Evolutionary conservation across 495 filamentous ascomycete species (phyloP), one percentile per base, ranked within the genome.

Genomic region (Penicillium soppii): DNA sequence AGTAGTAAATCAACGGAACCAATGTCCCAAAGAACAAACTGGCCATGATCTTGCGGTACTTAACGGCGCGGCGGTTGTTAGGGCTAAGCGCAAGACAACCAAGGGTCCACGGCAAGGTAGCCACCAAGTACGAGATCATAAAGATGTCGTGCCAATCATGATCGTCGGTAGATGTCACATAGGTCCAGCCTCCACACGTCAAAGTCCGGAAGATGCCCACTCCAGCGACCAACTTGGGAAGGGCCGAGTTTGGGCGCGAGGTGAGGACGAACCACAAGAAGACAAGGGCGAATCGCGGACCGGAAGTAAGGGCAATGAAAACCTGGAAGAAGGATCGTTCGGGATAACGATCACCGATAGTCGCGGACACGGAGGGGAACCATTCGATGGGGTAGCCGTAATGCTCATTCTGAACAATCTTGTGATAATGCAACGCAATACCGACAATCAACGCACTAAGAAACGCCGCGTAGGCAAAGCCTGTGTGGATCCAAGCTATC

Each of bases 111-210:
- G 95, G 95, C 48, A 99, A 75, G 1, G 95, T 97, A 12, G 91
- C 87, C 38, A 97, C 85, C 41, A 99, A 72, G 67, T 99, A 99
- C 22, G 90, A 95, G 59, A 99, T 95, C 95, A 99, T 99, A 71
- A 97, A 92, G 46, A 97, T 94, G 68, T 99, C 95, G 64, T 99
- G 95, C 91, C 91, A 97, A 67, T 92, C 83, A 68, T 99, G 95
- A 66, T 97, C 91, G 68, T 99, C 95, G 8, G 95, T 97, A 32
- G 92, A 97, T 17, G 95, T 99, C 43, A 99, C 86, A 67, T 97
- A 99, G 29, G 95, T 97, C 95, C 95, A 99, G 30, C 95, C 95
- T 44, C 92, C 95, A 62, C 95, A 99, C 2, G 91, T 95, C 50
- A 99, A 69, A 4, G 92, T 96, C 54, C 95, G 82, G 61, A 96